Evolutionary conservation across 176 grass and related monocot species (phyloP).

Genomic region (Bromus sterilis): DNA sequence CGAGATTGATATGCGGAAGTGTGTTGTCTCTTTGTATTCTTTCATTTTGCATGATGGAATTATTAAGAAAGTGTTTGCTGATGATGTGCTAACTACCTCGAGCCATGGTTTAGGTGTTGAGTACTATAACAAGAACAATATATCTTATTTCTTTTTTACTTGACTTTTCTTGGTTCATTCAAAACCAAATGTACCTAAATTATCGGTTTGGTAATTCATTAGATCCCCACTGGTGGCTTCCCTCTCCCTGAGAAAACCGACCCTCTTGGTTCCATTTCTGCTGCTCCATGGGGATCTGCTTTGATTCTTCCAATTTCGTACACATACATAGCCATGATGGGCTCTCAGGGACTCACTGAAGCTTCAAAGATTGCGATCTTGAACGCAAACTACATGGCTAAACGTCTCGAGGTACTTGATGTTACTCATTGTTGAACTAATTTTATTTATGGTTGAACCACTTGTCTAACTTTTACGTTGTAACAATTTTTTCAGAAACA

Average conservation of each 20-base stretch:
- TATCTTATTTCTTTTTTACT: neutral
- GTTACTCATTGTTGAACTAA: too few relatives aligned
- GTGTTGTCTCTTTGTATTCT: neutral
- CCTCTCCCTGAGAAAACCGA: slow-evolving; percentile 77
- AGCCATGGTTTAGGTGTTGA: neutral
- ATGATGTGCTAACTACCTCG: neutral
- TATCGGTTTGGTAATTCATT: neutral
- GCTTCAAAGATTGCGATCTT: slow-evolving; percentile 97
- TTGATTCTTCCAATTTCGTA: slow-evolving; percentile 98
- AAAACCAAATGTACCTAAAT: neutral
- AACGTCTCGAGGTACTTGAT: slow-evolving; percentile 84
- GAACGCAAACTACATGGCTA: slow-evolving; percentile 99
- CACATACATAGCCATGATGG: slow-evolving; percentile 99
- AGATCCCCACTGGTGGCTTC: slow-evolving; percentile 88
- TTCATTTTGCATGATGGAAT: neutral
- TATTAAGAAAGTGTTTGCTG: neutral
- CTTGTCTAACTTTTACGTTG: slow-evolving; percentile 12
- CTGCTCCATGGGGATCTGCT: slow-evolving; percentile 99
- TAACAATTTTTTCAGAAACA: slow-evolving; percentile 57
- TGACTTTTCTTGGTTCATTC: neutral
- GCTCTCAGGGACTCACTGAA: slow-evolving; percentile 84
- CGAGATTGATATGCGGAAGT: neutral
- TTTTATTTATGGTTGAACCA: neutral
- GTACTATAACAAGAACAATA: neutral
- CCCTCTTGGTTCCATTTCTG: slow-evolving; percentile 87